These are phyloP conservation scores for Mortierella alpina DNA, from an alignment of 192 early-diverging fungal species.

Conservation along the genomic window DNA sequence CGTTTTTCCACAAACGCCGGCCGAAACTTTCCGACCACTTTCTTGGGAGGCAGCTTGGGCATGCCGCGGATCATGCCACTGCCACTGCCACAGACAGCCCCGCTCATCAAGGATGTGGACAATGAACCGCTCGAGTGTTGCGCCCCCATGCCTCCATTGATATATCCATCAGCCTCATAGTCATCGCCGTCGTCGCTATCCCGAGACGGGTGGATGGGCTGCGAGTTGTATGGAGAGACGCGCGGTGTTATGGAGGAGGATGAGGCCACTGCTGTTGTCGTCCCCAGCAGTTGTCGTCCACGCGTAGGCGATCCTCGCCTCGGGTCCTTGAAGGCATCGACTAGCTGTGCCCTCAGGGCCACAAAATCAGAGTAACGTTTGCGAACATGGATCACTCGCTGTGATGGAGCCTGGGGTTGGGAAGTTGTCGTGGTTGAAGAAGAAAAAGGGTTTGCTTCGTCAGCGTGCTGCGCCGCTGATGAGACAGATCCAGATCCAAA, in stretches of 20 bases:
- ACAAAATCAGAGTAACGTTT: slow-evolving; percentile 67
- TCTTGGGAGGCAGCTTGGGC: slow-evolving; percentile 64
- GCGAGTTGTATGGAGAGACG: neutral
- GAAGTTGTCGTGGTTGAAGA: neutral
- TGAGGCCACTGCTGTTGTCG: neutral
- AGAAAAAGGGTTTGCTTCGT: neutral
- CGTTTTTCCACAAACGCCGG: slow-evolving; percentile 64
- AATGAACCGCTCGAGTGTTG: slow-evolving; percentile 4
- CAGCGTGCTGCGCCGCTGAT: neutral
- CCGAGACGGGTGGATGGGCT: neutral
- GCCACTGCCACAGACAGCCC: neutral
- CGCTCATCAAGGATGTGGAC: neutral
- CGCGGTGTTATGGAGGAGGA: neutral
- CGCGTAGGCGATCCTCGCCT: neutral
- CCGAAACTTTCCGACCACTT: slow-evolving; percentile 60
- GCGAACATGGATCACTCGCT: slow-evolving; percentile 40
- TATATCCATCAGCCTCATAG: slow-evolving; percentile 1
- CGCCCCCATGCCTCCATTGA: neutral
- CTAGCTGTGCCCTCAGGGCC: slow-evolving; percentile 45
- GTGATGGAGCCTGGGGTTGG: neutral
- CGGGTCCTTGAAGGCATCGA: slow-evolving; percentile 21
- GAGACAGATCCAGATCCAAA: neutral
- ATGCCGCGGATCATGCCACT: slow-evolving; percentile 36
- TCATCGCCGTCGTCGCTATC: slow-evolving; percentile 17
- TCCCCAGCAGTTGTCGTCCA: neutral